phyloP scores from a whole-genome alignment of 192 early-diverging fungal genomes.

The Borealophlyctis nickersoniae region DNA sequence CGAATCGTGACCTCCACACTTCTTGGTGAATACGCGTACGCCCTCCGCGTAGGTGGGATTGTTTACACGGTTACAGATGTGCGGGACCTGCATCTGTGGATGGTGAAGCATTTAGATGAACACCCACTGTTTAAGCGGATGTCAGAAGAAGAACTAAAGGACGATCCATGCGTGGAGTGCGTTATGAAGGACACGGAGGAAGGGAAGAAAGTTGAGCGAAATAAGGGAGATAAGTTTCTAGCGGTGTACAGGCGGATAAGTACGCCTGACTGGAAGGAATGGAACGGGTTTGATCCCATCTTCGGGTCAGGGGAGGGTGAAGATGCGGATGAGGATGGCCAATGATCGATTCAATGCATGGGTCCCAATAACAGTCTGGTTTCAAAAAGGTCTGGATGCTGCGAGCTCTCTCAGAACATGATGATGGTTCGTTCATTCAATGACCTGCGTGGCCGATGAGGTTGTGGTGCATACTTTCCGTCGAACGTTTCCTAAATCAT shows the following conservation, averaged over 20 bases:
- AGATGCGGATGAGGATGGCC: slow-evolving; percentile 14
- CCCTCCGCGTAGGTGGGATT: slow-evolving; percentile 81
- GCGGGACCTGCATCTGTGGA: slow-evolving; percentile 90
- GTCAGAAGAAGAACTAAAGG: slow-evolving; percentile 49
- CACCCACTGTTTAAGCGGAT: slow-evolving; percentile 91
- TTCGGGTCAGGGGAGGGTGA: slow-evolving; percentile 20
- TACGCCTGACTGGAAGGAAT: slow-evolving; percentile 18
- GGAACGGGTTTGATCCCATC: slow-evolving; percentile 37
- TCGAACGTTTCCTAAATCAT: too few species aligned
- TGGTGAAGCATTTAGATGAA: slow-evolving; percentile 87
- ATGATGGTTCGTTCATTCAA: too few species aligned
- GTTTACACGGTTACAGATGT: slow-evolving; percentile 94
- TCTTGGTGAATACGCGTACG: slow-evolving; percentile 96
- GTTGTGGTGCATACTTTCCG: too few species aligned
- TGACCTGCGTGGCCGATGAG: too few species aligned
- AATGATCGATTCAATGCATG: too few species aligned
- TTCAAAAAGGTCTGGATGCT: too few species aligned
- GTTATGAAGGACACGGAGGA: slow-evolving; percentile 93
- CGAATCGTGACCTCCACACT: slow-evolving; percentile 89
- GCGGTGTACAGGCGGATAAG: slow-evolving; percentile 53
- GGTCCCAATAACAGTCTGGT: too few species aligned
- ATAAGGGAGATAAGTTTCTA: slow-evolving; percentile 91
- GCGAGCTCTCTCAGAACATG: too few species aligned
- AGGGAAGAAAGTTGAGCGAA: slow-evolving; percentile 95
- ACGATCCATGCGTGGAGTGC: slow-evolving; percentile 81